Evolutionary conservation across 805 yeast genomes (phyloP).

Genomic region (Candida sphagnicola): DNA sequence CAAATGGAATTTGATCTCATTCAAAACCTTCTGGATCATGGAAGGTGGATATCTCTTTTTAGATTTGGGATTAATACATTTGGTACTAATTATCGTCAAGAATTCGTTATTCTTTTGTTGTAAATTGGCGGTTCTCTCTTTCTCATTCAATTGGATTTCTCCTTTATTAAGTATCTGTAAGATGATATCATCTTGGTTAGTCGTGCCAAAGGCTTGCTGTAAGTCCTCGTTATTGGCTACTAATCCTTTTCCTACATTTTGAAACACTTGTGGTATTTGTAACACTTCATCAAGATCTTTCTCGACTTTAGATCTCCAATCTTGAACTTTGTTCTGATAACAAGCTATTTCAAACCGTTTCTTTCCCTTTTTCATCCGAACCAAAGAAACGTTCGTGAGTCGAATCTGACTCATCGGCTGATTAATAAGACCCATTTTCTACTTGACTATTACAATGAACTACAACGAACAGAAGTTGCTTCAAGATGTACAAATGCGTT

Average conservation of each 20-base stretch:
- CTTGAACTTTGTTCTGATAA: slow-evolving; percentile 95
- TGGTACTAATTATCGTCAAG: slow-evolving; percentile 76
- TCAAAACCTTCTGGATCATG: slow-evolving; percentile 84
- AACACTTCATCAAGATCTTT: slow-evolving; percentile 93
- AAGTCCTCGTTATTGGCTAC: slow-evolving; percentile 88
- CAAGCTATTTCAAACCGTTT: slow-evolving; percentile 94
- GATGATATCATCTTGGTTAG: slow-evolving; percentile 71
- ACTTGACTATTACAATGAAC: no score
- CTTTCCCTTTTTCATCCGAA: slow-evolving; percentile 85
- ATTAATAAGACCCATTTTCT: slow-evolving; percentile 48
- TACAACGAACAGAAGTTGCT: no score
- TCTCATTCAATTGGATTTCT: slow-evolving; percentile 90
- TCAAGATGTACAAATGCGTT: neutral
- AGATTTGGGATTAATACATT: slow-evolving; percentile 86
- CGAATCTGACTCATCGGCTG: slow-evolving; percentile 90
- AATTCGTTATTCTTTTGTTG: slow-evolving; percentile 78
- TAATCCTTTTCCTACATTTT: slow-evolving; percentile 90
- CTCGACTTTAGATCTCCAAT: slow-evolving; percentile 83
- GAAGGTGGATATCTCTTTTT: slow-evolving; percentile 92
- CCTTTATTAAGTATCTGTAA: slow-evolving; percentile 84
- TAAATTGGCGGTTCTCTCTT: slow-evolving; percentile 77
- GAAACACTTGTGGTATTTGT: slow-evolving; percentile 92
- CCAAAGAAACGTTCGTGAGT: slow-evolving; percentile 91
- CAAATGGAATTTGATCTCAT: slow-evolving; percentile 74
- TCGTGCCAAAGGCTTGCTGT: slow-evolving; percentile 65